Base-by-base conservation (phyloP, 2,329 filamentous ascomycete genomes). In the Coniosporium uncinatum region DNA sequence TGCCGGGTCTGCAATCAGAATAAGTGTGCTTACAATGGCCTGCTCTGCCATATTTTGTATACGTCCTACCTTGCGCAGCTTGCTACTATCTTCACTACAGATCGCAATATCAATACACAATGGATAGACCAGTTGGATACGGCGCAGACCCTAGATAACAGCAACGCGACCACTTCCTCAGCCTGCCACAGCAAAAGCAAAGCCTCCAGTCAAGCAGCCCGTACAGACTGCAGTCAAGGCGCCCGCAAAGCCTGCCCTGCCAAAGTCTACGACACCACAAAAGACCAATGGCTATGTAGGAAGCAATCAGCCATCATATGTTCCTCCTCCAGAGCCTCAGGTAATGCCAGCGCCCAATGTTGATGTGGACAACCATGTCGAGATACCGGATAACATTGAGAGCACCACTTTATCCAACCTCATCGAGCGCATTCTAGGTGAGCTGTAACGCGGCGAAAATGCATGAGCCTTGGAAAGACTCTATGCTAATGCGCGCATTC, bases 381-480 rank as follows among this genome's bases (percentile, higher is more conserved):
- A 40, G 8, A 22, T 40, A 5, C 37, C 37, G 8, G 37, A 16
- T 22, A n/a, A 14, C 14, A 18, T 32, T 3, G 4, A 40, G 14
- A 31, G 17, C 4, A 32, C 37, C 8, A 16, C 37, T 14, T 6
- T 32, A 16, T 13, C 21, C 5, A 16, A 40, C 19, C 5, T 32
- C n/a, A 24, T 40, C 16, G 37, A 40, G 24, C 22, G 22, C 5
- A 40, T 40, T 14, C 8, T 40, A 17, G 24, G 37, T 40, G 11
- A 14, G 37, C 19, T 39, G 16, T 24, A 22, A 16, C 36, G 19
- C 14, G 36, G 36, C 4, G 21, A 18, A 5, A n/a, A 18, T 11
- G 17, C 27, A 14, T 39, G 18, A 14, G 21, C 16, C 14, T 22
- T 6, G 17, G 22, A n/a, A n/a, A 6, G 5, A 14, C 21, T 24